Conservation (phyloP, 2,329 filamentous ascomycete species). For the Huntiella abstrusa region DNA sequence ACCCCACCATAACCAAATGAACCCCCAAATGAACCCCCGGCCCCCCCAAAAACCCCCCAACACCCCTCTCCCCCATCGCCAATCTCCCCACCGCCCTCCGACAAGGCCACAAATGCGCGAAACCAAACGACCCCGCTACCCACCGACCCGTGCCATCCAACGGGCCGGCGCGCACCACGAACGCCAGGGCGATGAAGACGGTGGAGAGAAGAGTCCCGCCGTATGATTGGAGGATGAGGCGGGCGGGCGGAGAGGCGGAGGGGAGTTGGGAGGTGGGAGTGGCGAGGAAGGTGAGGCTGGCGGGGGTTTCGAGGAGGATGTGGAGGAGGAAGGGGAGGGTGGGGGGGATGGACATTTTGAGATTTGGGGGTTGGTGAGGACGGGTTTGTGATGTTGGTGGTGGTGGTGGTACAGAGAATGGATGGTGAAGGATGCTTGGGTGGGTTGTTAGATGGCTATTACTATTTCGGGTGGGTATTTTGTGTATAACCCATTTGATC, state of each 20-base stretch:
- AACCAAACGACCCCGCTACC: slow-evolving; percentile 23
- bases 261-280: slow-evolving; percentile 24
- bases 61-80: slow-evolving; percentile 9
- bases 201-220: slow-evolving; percentile 28
- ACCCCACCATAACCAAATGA: slow-evolving; percentile 21
- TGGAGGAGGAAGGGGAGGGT: slow-evolving; percentile 22
- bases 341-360: slow-evolving; percentile 11
- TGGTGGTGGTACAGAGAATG: neutral
- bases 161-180: slow-evolving; percentile 16
- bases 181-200: slow-evolving; percentile 24
- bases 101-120: slow-evolving; percentile 31
- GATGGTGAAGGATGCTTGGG: neutral
- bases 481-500: too few relatives aligned
- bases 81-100: slow-evolving; percentile 24
- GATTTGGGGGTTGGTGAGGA: too few relatives aligned
- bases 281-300: slow-evolving; percentile 28
- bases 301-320: slow-evolving; percentile 22
- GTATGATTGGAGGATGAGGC: slow-evolving; percentile 27
- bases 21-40: slow-evolving; percentile 26
- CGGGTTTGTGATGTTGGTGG: neutral
- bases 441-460: neutral
- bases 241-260: slow-evolving; percentile 21
- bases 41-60: slow-evolving; percentile 22
- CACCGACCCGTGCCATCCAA: slow-evolving; percentile 18
- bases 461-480: neutral